Evolutionary conservation across 1,284 basidiomycete species (phyloP), one percentile per base, ranked within the genome.

Genomic region (Leccinum subatratum): DNA sequence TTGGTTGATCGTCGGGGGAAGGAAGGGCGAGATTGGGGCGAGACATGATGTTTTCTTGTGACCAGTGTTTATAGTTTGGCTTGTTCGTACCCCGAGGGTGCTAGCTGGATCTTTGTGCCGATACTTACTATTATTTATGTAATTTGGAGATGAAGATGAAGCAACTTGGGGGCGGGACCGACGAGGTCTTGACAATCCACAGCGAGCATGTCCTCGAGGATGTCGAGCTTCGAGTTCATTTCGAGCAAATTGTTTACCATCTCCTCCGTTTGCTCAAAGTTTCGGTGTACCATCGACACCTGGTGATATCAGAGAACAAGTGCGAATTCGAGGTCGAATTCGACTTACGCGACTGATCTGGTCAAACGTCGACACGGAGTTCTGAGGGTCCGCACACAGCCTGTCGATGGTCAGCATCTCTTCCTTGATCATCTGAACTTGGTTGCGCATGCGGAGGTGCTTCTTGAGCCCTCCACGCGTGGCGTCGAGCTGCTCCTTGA

Each of bases 261-360:
- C 71, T 95, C 94, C 74, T 96, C 92, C 3, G 96, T 98, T 70
- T 94, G 93, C 66, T 94, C 89, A 74, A 99, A 96, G 75, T 97
- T 96, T 14, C 96, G 86, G 76, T 99, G 96, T 1, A 98, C 93
- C 81, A 92, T 90, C 20, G 96, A 98, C 6, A 98, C 94, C 92
- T 96, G 66, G 7, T 9, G 66, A 28, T 3, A 11, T 30, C 16
- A n/a, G 16, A 59, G 11, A 12, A 48, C 6, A 3, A 18, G 14
- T 22, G 63, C 28, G 18, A 32, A 32, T 30, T 34, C 22, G 30
- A 63, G 18, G 61, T 16, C 22, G 30, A 32, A 91, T 68, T 16
- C 22, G 30, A 32, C 91, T 68, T 71, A 95, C 94, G 77, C 94
- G 84, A 73, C 91, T 92, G 73, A 96, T 96, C 79, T 96, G 94